phyloP scores from a whole-genome alignment of 352 stramenopile species.

The Blastocystis sp. region DNA sequence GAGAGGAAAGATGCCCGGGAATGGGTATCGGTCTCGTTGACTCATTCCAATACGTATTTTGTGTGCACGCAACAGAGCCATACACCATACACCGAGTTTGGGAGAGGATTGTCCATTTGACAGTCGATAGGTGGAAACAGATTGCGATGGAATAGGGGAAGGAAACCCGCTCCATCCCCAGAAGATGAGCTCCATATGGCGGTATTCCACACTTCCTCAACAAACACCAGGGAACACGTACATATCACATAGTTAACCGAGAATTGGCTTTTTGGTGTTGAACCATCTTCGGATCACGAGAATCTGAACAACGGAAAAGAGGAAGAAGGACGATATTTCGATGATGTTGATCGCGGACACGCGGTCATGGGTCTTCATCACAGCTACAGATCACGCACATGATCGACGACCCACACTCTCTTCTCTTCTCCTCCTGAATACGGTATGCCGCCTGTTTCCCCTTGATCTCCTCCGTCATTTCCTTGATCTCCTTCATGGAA shows the following conservation, averaged over 20 bases:
- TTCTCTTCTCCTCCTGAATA: conserved; percentile 62
- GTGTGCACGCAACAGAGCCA: no score
- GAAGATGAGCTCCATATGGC: no score
- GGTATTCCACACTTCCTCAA: no score
- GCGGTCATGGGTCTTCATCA: conserved; percentile 66
- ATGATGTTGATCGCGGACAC: conserved; percentile 60
- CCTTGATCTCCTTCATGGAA: conserved; percentile 62
- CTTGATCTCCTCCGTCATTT: conserved; percentile 72
- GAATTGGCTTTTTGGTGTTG: conserved; percentile 58
- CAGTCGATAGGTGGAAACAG: no score
- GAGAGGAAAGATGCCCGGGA: no score
- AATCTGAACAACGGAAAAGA: conserved; percentile 61
- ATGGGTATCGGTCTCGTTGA: no score
- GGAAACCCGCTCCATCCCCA: no score
- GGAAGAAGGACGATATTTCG: conserved; percentile 54
- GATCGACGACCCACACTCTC: background rate
- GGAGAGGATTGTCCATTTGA: no score
- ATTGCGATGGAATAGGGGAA: no score
- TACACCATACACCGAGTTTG: no score
- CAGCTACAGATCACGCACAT: conserved; percentile 15
- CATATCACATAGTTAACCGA: conserved; percentile 36
- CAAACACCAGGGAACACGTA: background rate
- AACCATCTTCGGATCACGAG: conserved; percentile 60
- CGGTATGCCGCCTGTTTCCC: conserved; percentile 65
- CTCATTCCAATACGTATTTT: no score